phyloP scores from a whole-genome alignment of 805 yeast genomes.

The Teunomyces atbi region DNA sequence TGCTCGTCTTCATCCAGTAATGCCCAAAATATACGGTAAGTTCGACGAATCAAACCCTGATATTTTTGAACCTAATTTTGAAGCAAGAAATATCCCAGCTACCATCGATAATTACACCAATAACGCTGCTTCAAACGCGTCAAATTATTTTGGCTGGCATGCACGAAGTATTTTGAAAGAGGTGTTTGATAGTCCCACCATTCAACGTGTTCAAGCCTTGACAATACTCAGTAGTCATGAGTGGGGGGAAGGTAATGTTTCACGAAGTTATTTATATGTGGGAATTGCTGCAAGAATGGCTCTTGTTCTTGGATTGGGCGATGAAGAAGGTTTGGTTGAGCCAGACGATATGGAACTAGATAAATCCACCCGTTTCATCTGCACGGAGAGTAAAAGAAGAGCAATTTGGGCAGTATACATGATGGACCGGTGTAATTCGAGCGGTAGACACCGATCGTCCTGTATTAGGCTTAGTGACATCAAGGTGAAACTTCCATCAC shows the following conservation, averaged over 20 bases:
- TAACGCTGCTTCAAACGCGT: constrained; percentile 26
- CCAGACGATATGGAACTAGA: constrained; percentile 7
- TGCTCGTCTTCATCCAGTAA: constrained; percentile 31
- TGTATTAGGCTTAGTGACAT: constrained; percentile 34
- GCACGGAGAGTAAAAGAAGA: constrained; percentile 31
- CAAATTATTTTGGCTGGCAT: constrained; percentile 40
- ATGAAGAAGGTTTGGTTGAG: constrained; percentile 12
- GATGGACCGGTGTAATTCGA: constrained; percentile 42
- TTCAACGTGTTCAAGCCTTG: constrained; percentile 38
- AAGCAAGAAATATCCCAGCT: background rate
- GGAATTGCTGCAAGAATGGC: constrained; percentile 44
- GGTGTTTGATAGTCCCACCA: constrained; percentile 37
- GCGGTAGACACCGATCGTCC: constrained; percentile 32
- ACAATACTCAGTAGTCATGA: constrained; percentile 38
- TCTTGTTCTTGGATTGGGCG: constrained; percentile 27
- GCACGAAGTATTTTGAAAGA: constrained; percentile 29
- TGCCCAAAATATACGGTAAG: constrained; percentile 30
- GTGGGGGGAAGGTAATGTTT: constrained; percentile 40
- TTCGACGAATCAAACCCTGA: constrained; percentile 29
- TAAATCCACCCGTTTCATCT: constrained; percentile 18
- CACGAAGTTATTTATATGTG: constrained; percentile 34
- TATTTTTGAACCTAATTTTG: constrained; percentile 20
- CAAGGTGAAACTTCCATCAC: constrained; percentile 27
- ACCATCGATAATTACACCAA: constrained; percentile 1
- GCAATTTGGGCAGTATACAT: constrained; percentile 42